Evolutionary conservation across 768 basidiomycete species (phyloP).

Genomic region (Pleurotus djamor): DNA sequence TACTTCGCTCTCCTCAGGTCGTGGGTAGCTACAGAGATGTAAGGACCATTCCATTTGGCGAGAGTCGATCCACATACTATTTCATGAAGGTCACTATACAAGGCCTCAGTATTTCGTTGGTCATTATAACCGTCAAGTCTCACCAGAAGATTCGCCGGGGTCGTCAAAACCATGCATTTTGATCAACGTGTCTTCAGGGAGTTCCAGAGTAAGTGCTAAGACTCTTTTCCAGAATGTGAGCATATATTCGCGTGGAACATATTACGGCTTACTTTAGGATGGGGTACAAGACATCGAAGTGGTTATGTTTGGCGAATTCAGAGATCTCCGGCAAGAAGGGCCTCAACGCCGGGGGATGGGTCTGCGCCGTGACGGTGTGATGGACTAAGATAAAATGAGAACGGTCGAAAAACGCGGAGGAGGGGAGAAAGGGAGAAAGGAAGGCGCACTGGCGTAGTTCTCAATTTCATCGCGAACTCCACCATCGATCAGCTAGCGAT

Average conservation of each 20-base stretch:
- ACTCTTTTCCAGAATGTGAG: constrained; percentile 26
- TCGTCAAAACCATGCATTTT: constrained; percentile 43
- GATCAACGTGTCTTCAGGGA: constrained; percentile 50
- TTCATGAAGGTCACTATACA: constrained; percentile 43
- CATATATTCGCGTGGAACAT: neutral
- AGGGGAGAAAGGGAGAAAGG: neutral
- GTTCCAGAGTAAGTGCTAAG: constrained; percentile 48
- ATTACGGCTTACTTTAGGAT: constrained; percentile 32
- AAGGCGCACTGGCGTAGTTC: constrained; percentile 33
- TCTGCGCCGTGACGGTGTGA: constrained; percentile 39
- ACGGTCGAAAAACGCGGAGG: neutral
- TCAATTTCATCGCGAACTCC: constrained; percentile 46
- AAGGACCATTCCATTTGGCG: neutral
- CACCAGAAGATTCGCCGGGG: constrained; percentile 40
- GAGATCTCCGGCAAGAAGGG: constrained; percentile 53
- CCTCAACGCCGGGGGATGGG: constrained; percentile 47
- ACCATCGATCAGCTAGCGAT: constrained; percentile 31
- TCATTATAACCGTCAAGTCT: neutral
- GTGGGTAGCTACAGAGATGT: constrained; percentile 32
- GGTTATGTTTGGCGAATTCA: constrained; percentile 47
- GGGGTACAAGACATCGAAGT: constrained; percentile 48
- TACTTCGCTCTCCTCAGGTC: constrained; percentile 36
- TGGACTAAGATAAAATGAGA: constrained; percentile 40
- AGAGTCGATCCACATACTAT: constrained; percentile 28
- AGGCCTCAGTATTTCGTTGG: neutral